Evolutionary conservation across 2,329 filamentous ascomycete genomes (phyloP).

Genomic region (Stachybotrys elegans): DNA sequence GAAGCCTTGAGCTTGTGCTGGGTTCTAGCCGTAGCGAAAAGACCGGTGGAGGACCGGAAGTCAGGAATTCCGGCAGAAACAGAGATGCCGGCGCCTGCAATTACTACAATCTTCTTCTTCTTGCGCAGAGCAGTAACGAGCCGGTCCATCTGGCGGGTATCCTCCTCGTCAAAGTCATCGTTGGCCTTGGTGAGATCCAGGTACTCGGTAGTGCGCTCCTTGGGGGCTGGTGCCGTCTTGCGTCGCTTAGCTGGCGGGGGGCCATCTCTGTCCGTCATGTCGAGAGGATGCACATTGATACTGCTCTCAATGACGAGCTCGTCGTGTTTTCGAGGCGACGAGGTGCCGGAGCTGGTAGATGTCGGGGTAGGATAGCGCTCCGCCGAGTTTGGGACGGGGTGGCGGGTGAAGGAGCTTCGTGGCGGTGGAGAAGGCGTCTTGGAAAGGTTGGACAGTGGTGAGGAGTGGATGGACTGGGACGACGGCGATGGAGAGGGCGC

Average conservation of each 20-base stretch:
- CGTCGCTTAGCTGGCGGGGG: slow-evolving; percentile 72
- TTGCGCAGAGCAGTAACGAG: slow-evolving; percentile 72
- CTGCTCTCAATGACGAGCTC: slow-evolving; percentile 29
- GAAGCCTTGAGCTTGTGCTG: slow-evolving; percentile 86
- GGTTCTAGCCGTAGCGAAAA: slow-evolving; percentile 79
- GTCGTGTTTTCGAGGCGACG: slow-evolving; percentile 44
- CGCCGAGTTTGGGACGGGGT: slow-evolving; percentile 26
- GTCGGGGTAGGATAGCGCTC: slow-evolving; percentile 48
- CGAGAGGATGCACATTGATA: slow-evolving; percentile 18
- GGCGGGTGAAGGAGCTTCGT: slow-evolving; percentile 10
- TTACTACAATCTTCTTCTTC: slow-evolving; percentile 94
- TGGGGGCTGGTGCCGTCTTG: slow-evolving; percentile 51
- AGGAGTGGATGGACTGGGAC: no score
- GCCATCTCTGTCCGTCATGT: slow-evolving; percentile 38
- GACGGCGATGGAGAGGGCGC: no score
- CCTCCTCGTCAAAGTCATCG: slow-evolving; percentile 39
- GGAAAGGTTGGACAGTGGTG: slow-evolving; percentile 49
- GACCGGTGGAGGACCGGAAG: slow-evolving; percentile 84
- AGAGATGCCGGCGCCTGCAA: slow-evolving; percentile 94
- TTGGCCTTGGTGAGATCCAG: slow-evolving; percentile 62
- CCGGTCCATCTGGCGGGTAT: slow-evolving; percentile 56
- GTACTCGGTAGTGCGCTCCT: slow-evolving; percentile 72
- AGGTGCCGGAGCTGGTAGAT: slow-evolving; percentile 43
- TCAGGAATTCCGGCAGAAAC: slow-evolving; percentile 96
- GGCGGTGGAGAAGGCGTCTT: slow-evolving; percentile 47